These are phyloP conservation scores for Blastobotrys indianensis DNA, from an alignment of 1,139 yeast species.

Conservation along the genomic window DNA sequence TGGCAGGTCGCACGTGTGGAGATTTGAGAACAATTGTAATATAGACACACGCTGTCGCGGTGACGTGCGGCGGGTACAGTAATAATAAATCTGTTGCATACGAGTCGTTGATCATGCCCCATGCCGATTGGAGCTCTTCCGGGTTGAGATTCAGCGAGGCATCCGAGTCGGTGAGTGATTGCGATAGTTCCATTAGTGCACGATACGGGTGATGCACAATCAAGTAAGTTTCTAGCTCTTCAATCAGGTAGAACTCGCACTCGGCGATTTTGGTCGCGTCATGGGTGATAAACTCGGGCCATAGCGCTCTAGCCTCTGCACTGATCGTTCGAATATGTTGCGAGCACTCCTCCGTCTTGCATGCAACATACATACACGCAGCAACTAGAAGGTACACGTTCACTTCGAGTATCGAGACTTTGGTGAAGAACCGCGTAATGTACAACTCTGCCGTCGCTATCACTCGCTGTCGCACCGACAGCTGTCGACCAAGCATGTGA, in stretches of 20 bases:
- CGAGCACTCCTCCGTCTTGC: constrained; percentile 93
- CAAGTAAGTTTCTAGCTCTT: constrained; percentile 76
- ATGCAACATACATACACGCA: constrained; percentile 80
- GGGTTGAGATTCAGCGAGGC: constrained; percentile 39
- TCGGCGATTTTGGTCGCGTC: constrained; percentile 93
- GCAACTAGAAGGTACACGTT: constrained; percentile 77
- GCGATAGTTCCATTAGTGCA: constrained; percentile 56
- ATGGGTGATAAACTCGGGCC: constrained; percentile 95
- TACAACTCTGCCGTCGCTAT: constrained; percentile 87
- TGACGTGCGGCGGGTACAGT: constrained; percentile 83
- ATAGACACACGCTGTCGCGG: constrained; percentile 78
- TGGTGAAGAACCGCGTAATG: constrained; percentile 63
- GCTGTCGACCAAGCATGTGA: constrained; percentile 68
- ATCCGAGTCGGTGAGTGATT: constrained; percentile 38
- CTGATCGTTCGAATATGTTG: constrained; percentile 82
- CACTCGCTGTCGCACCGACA: constrained; percentile 75
- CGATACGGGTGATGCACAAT: constrained; percentile 87
- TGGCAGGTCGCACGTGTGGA: constrained; percentile 28
- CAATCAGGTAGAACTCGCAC: constrained; percentile 87
- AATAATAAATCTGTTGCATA: constrained; percentile 82
- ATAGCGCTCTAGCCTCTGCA: constrained; percentile 76
- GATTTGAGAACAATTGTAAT: constrained; percentile 57
- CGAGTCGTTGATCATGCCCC: constrained; percentile 89
- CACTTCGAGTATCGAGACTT: constrained; percentile 71
- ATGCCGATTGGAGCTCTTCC: constrained; percentile 75